A percentile compares a stretch with the other conserved stretches of the same genome.
Conservation (phyloP, 495 filamentous ascomycete species). For the Podospora appendiculata region DNA sequence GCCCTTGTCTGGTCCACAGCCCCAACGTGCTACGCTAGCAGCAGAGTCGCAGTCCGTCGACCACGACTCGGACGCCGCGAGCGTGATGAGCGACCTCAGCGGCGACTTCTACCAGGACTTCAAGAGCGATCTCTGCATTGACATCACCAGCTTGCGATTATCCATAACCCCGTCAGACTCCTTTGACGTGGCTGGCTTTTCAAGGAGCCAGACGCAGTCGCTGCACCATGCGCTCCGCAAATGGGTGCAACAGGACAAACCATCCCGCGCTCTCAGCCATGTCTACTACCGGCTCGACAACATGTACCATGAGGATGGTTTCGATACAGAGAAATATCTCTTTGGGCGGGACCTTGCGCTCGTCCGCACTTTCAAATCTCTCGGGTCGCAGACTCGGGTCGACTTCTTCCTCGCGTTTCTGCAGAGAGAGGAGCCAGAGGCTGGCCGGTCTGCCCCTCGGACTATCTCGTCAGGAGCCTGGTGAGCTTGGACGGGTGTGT, state of each 20-base stretch:
- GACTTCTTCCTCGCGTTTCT: slow-evolving; percentile 13
- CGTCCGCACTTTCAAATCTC: background rate
- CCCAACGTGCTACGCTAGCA: background rate
- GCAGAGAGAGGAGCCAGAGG: slow-evolving; percentile 1
- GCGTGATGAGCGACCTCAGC: background rate
- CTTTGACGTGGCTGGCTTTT: background rate
- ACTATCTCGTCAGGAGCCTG: slow-evolving; percentile 4
- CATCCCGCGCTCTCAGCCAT: background rate
- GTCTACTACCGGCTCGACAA: slow-evolving; percentile 10
- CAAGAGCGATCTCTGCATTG: background rate
- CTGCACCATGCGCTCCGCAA: slow-evolving; percentile 6
- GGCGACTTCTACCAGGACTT: background rate
- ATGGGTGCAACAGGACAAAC: slow-evolving; percentile 8
- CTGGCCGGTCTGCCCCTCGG: background rate
- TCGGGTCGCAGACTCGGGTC: background rate
- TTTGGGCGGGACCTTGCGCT: slow-evolving; percentile 3
- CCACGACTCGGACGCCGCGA: background rate
- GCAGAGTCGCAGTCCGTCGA: background rate
- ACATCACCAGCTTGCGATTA: background rate
- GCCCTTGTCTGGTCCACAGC: background rate
- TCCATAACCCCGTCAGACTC: background rate
- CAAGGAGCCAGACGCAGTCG: background rate
- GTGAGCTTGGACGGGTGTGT: slow-evolving; percentile 5
- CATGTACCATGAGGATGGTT: background rate
- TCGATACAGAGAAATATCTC: background rate